Percentiles rank a stretch among this genome's conserved stretches.
Evolutionary conservation across 495 filamentous ascomycete species (phyloP).

Genomic region (Xylaria castorea): DNA sequence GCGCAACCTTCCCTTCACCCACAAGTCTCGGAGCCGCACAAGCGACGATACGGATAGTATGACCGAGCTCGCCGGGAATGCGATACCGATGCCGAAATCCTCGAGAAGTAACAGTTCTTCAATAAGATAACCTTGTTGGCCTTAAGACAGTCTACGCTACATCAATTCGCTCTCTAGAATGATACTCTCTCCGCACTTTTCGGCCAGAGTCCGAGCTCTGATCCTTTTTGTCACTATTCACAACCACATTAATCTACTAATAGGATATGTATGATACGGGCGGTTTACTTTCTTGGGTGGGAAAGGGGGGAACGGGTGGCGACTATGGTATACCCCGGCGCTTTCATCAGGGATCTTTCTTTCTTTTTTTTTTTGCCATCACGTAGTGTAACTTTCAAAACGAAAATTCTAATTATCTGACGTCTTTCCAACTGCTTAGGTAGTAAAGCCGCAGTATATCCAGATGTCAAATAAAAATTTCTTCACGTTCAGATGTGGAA

Average conservation of each 20-base stretch:
- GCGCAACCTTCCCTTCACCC: constrained; percentile 30
- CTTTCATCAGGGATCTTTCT: background rate
- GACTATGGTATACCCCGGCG: constrained; percentile 18
- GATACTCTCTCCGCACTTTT: background rate
- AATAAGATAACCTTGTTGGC: background rate
- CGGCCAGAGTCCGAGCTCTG: background rate
- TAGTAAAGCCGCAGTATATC: background rate
- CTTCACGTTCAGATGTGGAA: constrained; percentile 13
- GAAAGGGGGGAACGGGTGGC: background rate
- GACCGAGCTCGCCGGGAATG: constrained; percentile 45
- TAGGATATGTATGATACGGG: background rate
- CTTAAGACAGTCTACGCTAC: background rate
- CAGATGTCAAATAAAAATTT: background rate
- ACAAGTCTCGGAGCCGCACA: constrained; percentile 30
- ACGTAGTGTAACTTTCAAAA: background rate
- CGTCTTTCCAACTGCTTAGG: background rate
- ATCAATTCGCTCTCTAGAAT: background rate
- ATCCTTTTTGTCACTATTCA: background rate
- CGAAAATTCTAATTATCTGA: background rate
- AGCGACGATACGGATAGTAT: constrained; percentile 47
- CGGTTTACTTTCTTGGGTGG: background rate
- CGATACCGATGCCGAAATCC: constrained; percentile 21
- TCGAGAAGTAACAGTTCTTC: background rate
- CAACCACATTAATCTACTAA: background rate
- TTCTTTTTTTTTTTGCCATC: too few species aligned